Conservation (phyloP, 2,329 filamentous ascomycete species). For the Alternaria postmessia region DNA sequence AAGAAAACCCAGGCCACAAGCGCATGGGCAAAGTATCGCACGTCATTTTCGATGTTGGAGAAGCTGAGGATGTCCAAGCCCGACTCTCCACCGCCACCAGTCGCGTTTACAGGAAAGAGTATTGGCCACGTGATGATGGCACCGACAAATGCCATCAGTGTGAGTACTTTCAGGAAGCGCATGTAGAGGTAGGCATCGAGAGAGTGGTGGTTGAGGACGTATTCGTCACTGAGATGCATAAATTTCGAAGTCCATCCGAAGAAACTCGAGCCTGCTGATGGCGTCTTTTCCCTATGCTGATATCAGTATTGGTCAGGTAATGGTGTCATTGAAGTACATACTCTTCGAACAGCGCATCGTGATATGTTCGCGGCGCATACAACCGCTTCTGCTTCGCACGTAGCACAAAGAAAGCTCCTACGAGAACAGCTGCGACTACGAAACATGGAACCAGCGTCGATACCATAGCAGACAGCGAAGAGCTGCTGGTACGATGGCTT, state of each 20-base stretch:
- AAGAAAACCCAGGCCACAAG: conserved; percentile 55
- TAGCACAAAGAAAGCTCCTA: conserved; percentile 53
- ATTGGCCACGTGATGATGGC: conserved; percentile 56
- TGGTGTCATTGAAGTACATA: conserved; percentile 4
- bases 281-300: conserved; percentile 45
- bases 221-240: conserved; percentile 52
- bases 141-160: conserved; percentile 55
- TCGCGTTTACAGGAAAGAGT: conserved; percentile 57
- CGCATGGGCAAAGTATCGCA: conserved; percentile 55
- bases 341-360: conserved; percentile 50
- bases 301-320: conserved; percentile 30
- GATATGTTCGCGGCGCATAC: conserved; percentile 57
- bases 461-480: conserved; percentile 53
- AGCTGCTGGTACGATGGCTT: conserved; percentile 4
- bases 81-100: conserved; percentile 44
- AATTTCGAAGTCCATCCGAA: conserved; percentile 63
- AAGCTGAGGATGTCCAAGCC: conserved; percentile 48
- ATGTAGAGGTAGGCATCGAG: conserved; percentile 60
- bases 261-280: conserved; percentile 54
- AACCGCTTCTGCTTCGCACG: conserved; percentile 53
- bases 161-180: conserved; percentile 56
- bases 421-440: conserved; percentile 38
- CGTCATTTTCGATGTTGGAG: conserved; percentile 29
- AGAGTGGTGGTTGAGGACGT: conserved; percentile 58
- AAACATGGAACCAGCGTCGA: conserved; percentile 46